Evolutionary conservation across 106 monocot species (phyloP).

Genomic region (Dioscorea alata): DNA sequence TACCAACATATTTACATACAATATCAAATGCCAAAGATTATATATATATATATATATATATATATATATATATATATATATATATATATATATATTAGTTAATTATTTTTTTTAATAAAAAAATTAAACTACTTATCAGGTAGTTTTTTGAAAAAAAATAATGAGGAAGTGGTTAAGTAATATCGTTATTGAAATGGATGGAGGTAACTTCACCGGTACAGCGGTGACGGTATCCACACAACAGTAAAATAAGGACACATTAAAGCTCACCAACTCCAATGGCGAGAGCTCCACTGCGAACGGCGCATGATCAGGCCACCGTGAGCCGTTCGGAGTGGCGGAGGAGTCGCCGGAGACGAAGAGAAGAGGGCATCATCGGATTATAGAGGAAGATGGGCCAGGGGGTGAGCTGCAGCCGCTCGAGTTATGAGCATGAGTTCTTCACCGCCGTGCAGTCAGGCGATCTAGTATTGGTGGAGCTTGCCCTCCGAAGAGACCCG

Average conservation of each 20-base stretch:
- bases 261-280: neutral
- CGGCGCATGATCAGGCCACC: neutral
- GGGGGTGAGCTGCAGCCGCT: slow-evolving; percentile 49
- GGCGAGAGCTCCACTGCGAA: neutral
- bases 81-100: no score
- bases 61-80: no score
- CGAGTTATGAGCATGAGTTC: slow-evolving; percentile 57
- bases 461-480: slow-evolving; percentile 33
- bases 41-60: no score
- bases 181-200: no score
- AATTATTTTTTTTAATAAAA: no score
- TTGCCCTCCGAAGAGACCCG: slow-evolving; percentile 27
- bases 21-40: no score
- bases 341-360: neutral
- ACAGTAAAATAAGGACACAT: neutral
- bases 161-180: no score
- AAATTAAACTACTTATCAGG: no score
- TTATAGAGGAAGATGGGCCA: slow-evolving; percentile 52
- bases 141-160: no score
- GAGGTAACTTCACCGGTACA: neutral
- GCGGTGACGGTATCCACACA: neutral
- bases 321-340: neutral
- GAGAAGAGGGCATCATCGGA: neutral
- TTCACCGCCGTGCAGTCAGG: slow-evolving; percentile 62
- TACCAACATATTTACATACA: no score